Evolutionary conservation across 2,329 filamentous ascomycete genomes (phyloP).

Genomic region (Aspergillus terreus): DNA sequence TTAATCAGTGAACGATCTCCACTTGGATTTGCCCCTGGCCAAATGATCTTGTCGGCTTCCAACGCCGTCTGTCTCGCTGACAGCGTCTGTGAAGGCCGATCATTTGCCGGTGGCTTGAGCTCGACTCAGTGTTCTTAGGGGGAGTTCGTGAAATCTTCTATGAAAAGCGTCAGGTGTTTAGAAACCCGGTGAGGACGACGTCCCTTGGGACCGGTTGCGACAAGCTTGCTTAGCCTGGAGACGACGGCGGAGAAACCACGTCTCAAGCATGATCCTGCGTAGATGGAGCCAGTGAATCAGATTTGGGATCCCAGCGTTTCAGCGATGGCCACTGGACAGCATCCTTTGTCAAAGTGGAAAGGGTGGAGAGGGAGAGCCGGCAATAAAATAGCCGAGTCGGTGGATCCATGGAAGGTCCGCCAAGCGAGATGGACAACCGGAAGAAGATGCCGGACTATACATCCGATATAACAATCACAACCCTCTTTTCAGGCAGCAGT

Average conservation of each 20-base stretch:
- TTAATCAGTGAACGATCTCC: background rate
- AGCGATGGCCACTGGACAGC: too few relatives aligned
- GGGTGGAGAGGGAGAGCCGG: background rate
- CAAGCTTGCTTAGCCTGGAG: slow-evolving; percentile 6
- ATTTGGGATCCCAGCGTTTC: too few relatives aligned
- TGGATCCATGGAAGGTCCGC: background rate
- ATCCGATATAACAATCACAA: background rate
- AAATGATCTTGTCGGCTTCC: background rate
- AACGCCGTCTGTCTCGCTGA: background rate
- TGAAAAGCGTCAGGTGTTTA: background rate
- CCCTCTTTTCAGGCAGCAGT: background rate
- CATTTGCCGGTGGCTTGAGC: background rate
- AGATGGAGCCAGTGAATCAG: background rate
- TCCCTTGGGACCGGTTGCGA: background rate
- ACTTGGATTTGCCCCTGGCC: background rate
- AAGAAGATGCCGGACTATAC: background rate
- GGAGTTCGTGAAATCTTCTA: background rate
- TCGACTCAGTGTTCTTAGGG: background rate
- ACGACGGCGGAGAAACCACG: background rate
- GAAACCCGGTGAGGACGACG: background rate
- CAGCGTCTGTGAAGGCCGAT: background rate
- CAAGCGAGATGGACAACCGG: background rate
- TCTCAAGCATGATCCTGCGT: background rate
- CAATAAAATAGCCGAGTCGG: background rate
- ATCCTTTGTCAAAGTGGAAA: background rate